Percentiles rank a stretch among this genome's conserved stretches.
Conservation (phyloP, 345 rosid genomes). For the Pseudoturritis turrita region DNA sequence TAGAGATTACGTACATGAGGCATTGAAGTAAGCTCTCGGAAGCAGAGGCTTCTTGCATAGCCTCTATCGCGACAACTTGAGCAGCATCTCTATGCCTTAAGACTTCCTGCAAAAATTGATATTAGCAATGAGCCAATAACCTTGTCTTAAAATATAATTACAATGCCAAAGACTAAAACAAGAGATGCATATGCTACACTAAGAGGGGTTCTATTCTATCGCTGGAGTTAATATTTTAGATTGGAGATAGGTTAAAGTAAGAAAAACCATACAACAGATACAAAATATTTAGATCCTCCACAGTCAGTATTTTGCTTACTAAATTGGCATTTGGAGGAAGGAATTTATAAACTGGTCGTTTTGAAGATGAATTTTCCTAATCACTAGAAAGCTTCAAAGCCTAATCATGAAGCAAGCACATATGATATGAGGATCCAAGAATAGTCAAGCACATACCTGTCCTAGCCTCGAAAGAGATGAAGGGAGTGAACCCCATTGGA, state of each 20-base stretch:
- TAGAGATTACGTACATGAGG: slow-evolving; percentile 52
- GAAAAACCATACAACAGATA: neutral
- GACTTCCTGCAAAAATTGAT: slow-evolving; percentile 50
- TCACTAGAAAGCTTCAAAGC: neutral
- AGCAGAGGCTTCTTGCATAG: slow-evolving; percentile 92
- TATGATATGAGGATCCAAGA: slow-evolving; percentile 17
- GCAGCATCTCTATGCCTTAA: slow-evolving; percentile 89
- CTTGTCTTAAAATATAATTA: neutral
- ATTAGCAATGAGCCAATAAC: neutral
- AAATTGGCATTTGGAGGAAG: neutral
- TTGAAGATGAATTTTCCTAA: neutral
- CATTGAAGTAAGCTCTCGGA: slow-evolving; percentile 91
- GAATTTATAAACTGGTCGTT: neutral
- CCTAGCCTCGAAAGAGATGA: slow-evolving; percentile 83
- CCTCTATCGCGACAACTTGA: slow-evolving; percentile 77
- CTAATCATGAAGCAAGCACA: neutral
- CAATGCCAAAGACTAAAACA: slow-evolving; percentile 8
- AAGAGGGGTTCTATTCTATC: neutral
- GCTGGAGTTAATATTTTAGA: neutral
- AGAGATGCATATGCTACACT: neutral
- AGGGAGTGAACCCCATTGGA: slow-evolving; percentile 78
- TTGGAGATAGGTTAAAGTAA: neutral
- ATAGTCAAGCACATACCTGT: slow-evolving; percentile 49
- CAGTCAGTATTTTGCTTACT: neutral
- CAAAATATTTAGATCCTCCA: neutral